Percentiles rank a stretch among this genome's conserved stretches.
These are phyloP conservation scores for Sporothrix inflata DNA, from an alignment of 2,329 filamentous ascomycete genomes.

Conservation along the genomic window DNA sequence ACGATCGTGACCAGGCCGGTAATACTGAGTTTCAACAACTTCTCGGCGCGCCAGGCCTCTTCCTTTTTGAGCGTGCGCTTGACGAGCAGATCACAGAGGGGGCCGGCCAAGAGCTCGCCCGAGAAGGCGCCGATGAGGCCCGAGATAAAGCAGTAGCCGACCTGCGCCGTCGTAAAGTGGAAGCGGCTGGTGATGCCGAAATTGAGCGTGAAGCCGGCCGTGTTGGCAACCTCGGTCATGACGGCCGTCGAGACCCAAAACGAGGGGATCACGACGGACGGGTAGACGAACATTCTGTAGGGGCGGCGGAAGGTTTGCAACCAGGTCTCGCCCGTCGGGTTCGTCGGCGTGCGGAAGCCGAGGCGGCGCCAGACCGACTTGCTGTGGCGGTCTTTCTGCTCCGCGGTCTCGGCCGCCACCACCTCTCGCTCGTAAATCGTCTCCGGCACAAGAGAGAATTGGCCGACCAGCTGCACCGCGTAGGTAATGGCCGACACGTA, in stretches of 20 bases:
- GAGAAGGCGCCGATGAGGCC: slow-evolving; percentile 32
- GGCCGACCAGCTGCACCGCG: slow-evolving; percentile 23
- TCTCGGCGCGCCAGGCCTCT: slow-evolving; percentile 30
- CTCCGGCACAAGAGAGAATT: slow-evolving; percentile 32
- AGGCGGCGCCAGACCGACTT: slow-evolving; percentile 27
- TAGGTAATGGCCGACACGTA: slow-evolving; percentile 31
- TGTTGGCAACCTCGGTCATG: slow-evolving; percentile 35
- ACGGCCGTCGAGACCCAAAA: slow-evolving; percentile 32
- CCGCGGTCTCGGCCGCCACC: not conserved
- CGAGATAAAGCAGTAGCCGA: slow-evolving; percentile 32
- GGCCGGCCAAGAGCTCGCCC: slow-evolving; percentile 31
- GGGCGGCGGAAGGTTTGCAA: slow-evolving; percentile 32
- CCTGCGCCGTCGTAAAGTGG: slow-evolving; percentile 30
- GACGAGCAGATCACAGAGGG: slow-evolving; percentile 31
- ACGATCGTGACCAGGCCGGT: slow-evolving; percentile 30
- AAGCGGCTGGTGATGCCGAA: slow-evolving; percentile 30
- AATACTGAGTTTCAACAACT: slow-evolving; percentile 28
- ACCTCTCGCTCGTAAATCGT: slow-evolving; percentile 32
- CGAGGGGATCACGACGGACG: slow-evolving; percentile 32
- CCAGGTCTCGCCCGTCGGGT: slow-evolving; percentile 30
- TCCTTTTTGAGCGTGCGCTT: slow-evolving; percentile 29
- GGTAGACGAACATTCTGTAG: slow-evolving; percentile 33
- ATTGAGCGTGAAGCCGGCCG: slow-evolving; percentile 34
- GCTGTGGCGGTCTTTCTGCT: slow-evolving; percentile 5
- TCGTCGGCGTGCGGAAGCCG: slow-evolving; percentile 33